Evolutionary conservation across 768 basidiomycete genomes (phyloP).

Genomic region (Trametes elegans): DNA sequence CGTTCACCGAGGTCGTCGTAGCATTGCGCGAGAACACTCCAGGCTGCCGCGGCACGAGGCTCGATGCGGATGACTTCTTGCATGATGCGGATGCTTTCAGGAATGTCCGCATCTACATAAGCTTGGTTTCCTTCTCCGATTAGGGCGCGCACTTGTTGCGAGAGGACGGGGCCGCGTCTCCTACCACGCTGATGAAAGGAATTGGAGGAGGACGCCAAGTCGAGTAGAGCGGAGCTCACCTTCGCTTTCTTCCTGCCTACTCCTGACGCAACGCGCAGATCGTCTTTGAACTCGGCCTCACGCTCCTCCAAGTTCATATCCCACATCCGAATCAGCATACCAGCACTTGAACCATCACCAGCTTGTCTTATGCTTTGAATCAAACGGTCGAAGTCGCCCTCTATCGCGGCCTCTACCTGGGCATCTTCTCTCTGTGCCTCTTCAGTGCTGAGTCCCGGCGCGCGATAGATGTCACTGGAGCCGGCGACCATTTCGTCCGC

Average conservation of each 20-base stretch:
- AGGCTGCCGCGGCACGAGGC: constrained; percentile 77
- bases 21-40: constrained; percentile 86
- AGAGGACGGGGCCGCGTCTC: constrained; percentile 56
- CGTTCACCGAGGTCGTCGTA: constrained; percentile 69
- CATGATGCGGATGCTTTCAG: constrained; percentile 74
- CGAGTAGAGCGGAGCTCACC: constrained; percentile 35
- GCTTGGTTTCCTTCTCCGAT: constrained; percentile 88
- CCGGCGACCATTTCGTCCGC: background rate
- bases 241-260: constrained; percentile 52
- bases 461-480: background rate
- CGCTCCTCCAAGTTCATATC: constrained; percentile 68
- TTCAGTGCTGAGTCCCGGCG: background rate
- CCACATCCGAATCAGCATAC: constrained; percentile 65
- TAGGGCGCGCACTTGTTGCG: constrained; percentile 67
- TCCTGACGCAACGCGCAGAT: constrained; percentile 71
- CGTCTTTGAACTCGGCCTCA: constrained; percentile 69
- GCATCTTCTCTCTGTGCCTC: constrained; percentile 11
- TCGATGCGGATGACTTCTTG: constrained; percentile 94
- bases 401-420: constrained; percentile 36
- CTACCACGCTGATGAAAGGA: constrained; percentile 34
- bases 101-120: constrained; percentile 68
- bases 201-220: constrained; percentile 22
- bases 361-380: constrained; percentile 61
- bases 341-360: constrained; percentile 43
- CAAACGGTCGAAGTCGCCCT: constrained; percentile 66